phyloP scores from a whole-genome alignment of 108 stramenopile species.

The Skeletonema menzelii region DNA sequence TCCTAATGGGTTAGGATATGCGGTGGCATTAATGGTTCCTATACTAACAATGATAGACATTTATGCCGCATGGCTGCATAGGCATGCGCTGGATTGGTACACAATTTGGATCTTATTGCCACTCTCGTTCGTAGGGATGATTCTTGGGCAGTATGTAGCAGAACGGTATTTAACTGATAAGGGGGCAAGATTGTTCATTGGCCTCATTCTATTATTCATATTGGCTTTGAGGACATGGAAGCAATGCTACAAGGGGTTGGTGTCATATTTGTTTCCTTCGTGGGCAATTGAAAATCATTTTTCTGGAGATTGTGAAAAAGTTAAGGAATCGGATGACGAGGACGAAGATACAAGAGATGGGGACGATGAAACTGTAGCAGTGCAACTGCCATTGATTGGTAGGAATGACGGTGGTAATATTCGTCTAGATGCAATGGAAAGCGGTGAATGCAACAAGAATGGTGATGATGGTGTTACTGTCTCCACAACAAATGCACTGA shows the following conservation, averaged over 20 bases:
- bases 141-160: slow-evolving; percentile 28
- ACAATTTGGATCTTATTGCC: slow-evolving; percentile 47
- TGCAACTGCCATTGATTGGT: not conserved
- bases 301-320: slow-evolving; percentile 25
- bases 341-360: not conserved
- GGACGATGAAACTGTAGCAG: not conserved
- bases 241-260: not conserved
- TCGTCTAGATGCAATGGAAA: slow-evolving; percentile 7
- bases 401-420: not conserved
- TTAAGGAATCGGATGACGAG: slow-evolving; percentile 29
- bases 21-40: slow-evolving; percentile 56
- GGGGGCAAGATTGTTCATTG: slow-evolving; percentile 46
- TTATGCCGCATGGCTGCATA: slow-evolving; percentile 46
- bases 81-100: slow-evolving; percentile 30
- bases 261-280: slow-evolving; percentile 29
- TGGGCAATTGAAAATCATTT: slow-evolving; percentile 33
- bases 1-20: slow-evolving; percentile 42
- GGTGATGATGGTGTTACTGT: not conserved
- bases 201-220: slow-evolving; percentile 44
- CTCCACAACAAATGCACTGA: not conserved
- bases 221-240: slow-evolving; percentile 46
- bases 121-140: slow-evolving; percentile 51
- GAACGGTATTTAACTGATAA: slow-evolving; percentile 44
- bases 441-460: slow-evolving; percentile 1
- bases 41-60: slow-evolving; percentile 56